Evolutionary conservation across 805 yeast species (phyloP), one percentile per base, ranked within the genome.

Genomic region (Myxozyma melibiosi): DNA sequence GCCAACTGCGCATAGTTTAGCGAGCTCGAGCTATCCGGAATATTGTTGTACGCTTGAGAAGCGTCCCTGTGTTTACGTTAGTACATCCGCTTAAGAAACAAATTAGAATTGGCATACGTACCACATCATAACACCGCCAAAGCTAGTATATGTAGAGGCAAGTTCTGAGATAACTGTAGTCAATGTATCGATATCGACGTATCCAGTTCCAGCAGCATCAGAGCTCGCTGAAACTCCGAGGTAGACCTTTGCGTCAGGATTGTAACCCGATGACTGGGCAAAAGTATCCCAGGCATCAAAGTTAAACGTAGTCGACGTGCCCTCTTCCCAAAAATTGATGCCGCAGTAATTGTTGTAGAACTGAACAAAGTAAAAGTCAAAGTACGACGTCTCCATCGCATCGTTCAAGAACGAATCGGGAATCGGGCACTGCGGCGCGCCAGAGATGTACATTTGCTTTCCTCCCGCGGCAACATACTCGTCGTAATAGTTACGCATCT

Each of bases 61-160:
- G 62, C 62, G 66, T 90, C 96, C 96, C 96, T 58, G 31, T 8
- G 16, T 31, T 5, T 48, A 9, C n/a, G 51, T 27, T 13, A 55
- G 22, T 25, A 35, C 24, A 4, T 3, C 14, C 13, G n/a, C 27
- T 6, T 8, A 34, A 24, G 18, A 33, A 37, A 16, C 27, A 18
- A 40, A n/a, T n/a, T n/a, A n/a, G n/a, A 25, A 6, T 7, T 80
- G 81, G 9, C 18, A 18, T 14, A 51, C 60, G 18, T 58, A 56
- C 96, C 97, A 90, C 63, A 89, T 74, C 78, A 85, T 81, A 63
- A 90, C 80, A 31, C 88, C 85, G 20, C 85, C 84, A 60, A 90
- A 80, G 53, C 80, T 76, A 2, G 76, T 69, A n/a, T 43, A 38
- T 4, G 44, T 11, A 20, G 43, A 27, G 6, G 43, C 33, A 44